phyloP scores from a whole-genome alignment of 2,329 filamentous ascomycete species.

The Apiospora arundinis region DNA sequence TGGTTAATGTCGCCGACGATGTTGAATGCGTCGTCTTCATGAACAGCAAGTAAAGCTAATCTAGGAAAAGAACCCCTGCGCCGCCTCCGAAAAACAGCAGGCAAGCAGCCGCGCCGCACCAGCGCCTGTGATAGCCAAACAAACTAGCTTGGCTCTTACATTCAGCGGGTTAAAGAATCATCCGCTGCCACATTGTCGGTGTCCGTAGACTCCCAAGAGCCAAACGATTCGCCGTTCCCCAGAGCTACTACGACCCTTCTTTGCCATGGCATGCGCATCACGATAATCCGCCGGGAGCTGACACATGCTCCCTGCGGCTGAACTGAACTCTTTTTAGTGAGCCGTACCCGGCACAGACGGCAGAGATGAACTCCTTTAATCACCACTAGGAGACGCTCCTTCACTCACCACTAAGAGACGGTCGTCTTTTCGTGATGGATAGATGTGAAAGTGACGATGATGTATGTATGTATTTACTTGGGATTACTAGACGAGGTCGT shows the following conservation, averaged over 20 bases:
- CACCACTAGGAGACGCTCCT: neutral
- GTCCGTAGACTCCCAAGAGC: neutral
- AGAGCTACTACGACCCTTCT: neutral
- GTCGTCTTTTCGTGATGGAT: neutral
- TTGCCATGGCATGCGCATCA: neutral
- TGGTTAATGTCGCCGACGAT: conserved; percentile 4
- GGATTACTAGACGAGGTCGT: neutral
- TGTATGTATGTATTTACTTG: neutral
- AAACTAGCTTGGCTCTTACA: neutral
- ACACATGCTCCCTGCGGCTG: neutral
- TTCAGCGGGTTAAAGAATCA: neutral
- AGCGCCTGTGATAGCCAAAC: neutral
- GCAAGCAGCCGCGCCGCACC: neutral
- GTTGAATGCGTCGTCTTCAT: too few relatives aligned
- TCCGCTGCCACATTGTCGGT: neutral
- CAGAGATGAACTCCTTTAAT: neutral
- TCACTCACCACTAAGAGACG: neutral
- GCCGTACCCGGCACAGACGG: neutral
- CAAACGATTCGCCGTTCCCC: neutral
- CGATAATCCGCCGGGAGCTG: neutral
- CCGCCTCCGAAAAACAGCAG: neutral
- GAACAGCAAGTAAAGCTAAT: too few relatives aligned
- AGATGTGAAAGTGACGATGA: neutral
- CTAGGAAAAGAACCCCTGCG: neutral
- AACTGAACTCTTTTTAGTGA: neutral